These are phyloP conservation scores for Neospermospora avenae DNA, from an alignment of 2,329 filamentous ascomycete genomes.

Conservation along the genomic window DNA sequence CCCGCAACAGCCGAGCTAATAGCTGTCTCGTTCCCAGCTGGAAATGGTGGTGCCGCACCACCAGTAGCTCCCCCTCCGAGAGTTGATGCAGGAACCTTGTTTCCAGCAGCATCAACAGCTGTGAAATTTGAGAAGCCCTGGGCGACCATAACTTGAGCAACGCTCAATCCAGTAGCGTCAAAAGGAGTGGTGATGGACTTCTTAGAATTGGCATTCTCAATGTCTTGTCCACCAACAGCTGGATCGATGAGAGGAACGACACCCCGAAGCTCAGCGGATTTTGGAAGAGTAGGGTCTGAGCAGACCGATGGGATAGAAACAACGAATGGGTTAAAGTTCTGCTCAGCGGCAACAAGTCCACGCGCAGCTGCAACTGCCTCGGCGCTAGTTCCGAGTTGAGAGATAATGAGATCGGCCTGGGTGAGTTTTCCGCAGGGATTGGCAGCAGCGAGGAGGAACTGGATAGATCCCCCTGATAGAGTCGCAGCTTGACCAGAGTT, in stretches of 20 bases:
- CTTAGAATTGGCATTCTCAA: conserved; percentile 58
- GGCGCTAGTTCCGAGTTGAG: conserved; percentile 56
- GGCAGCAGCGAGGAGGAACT: conserved; percentile 60
- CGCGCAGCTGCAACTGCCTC: conserved; percentile 59
- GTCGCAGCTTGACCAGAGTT: conserved; percentile 58
- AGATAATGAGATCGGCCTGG: conserved; percentile 62
- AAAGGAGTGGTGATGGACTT: conserved; percentile 53
- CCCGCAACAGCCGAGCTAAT: neutral
- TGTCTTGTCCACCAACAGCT: conserved; percentile 52
- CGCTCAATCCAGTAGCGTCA: conserved; percentile 56
- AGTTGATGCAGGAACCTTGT: conserved; percentile 36
- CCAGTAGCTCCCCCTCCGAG: conserved; percentile 36
- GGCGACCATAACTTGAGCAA: conserved; percentile 60
- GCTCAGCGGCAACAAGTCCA: conserved; percentile 63
- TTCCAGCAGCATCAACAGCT: conserved; percentile 37
- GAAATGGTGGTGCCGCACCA: neutral
- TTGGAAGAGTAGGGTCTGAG: conserved; percentile 59
- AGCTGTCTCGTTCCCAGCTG: conserved; percentile 11
- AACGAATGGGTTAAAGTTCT: conserved; percentile 69
- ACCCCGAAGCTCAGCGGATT: conserved; percentile 57
- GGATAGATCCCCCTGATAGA: conserved; percentile 58
- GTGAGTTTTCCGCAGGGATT: conserved; percentile 65
- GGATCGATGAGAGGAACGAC: conserved; percentile 68
- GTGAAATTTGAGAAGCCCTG: conserved; percentile 64
- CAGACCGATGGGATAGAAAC: conserved; percentile 60